Evolutionary conservation across 768 basidiomycete genomes (phyloP), one percentile per base, ranked within the genome.

Genomic region (Kwoniella pini): DNA sequence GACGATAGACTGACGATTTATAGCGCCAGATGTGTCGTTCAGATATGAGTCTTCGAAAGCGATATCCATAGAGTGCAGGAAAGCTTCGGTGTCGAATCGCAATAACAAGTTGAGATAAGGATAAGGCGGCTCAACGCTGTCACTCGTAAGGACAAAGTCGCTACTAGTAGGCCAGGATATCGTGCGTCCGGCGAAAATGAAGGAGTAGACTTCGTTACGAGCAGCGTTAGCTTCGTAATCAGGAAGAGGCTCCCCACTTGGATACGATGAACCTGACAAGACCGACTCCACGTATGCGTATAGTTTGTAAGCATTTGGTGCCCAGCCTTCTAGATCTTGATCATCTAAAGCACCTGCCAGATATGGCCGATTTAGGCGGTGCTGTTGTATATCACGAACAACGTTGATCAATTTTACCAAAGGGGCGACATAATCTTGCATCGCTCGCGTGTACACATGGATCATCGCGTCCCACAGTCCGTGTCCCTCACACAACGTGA

Each of bases 31-130:
- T 42, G 88, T 84, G 57, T 90, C 89, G 74, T 94, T 92, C 30
- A 97, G 84, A 80, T 88, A 95, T 1, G 87, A 78, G 67, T 97
- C 93, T 77, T 99, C 96, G 67, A 98, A 95, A 0, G 90, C 92
- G 60, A 93, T 86, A 77, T 99, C 96, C 62, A 99, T 82, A 1
- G 89, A 86, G 75, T 99, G 92, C 10, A 99, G 85, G 75, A 94
- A 89, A 0, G 91, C 89, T 77, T 99, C 96, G 10, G 95, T 84
- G 73, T 98, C 93, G 73, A 94, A 95, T 6, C 83, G 85, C 6
- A 98, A 83, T 1, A 98, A 81, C 12, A 90, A 82, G 6, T 89
- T 86, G 26, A 88, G 84, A 68, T 98, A 96, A 1, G 93, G 95
- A 70, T 93, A 96, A 0, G 91, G 88, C 33, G 88, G 88, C 72